Evolutionary conservation across 148 eudicot genomes (phyloP).

Genomic region (Rhododendron williamsianum): DNA sequence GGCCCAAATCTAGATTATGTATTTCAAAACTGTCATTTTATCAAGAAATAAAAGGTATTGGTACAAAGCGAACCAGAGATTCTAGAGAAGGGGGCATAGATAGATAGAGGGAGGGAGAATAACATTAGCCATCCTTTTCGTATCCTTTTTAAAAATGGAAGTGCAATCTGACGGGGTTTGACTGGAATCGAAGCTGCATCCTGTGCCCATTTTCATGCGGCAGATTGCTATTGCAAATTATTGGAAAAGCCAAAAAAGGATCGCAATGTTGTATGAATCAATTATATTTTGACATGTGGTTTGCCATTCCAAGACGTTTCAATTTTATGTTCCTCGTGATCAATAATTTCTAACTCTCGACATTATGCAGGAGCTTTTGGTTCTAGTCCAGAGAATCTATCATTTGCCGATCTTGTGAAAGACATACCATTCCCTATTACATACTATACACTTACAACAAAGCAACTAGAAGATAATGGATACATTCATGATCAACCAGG

Average conservation of each 20-base stretch:
- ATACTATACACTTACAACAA: constrained; percentile 73
- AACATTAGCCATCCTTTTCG: background rate
- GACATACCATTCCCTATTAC: constrained; percentile 75
- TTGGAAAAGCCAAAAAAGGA: background rate
- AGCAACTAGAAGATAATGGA: constrained; percentile 85
- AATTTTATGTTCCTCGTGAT: background rate
- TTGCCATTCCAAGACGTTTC: background rate
- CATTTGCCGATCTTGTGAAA: constrained; percentile 38
- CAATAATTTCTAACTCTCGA: background rate
- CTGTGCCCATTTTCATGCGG: background rate
- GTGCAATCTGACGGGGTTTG: background rate
- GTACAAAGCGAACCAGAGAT: background rate
- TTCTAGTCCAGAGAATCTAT: constrained; percentile 20
- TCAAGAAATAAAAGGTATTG: background rate
- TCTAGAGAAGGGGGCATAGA: background rate
- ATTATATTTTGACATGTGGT: background rate
- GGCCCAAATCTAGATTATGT: background rate
- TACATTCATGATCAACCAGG: constrained; percentile 64
- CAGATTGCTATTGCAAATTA: background rate
- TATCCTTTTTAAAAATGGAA: background rate
- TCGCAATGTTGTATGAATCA: background rate
- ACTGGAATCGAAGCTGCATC: background rate
- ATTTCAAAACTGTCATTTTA: background rate
- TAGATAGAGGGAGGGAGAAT: background rate
- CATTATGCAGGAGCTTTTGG: constrained; percentile 35